A percentile compares a stretch with the other conserved stretches of the same genome.
phyloP scores from a whole-genome alignment of 345 rosid species.

The Ailanthus altissimus region DNA sequence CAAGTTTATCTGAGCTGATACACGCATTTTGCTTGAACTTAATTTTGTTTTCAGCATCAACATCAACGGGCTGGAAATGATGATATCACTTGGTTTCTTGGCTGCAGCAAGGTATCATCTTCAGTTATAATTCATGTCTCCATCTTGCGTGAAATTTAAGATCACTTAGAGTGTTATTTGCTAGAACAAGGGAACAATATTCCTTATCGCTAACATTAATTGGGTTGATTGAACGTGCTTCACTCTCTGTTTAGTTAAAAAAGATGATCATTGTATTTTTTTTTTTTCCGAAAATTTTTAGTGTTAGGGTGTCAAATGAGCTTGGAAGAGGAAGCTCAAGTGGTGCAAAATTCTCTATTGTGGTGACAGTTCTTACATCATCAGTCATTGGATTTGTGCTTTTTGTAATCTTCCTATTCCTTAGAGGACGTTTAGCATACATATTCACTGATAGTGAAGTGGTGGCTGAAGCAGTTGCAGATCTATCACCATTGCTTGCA shows the following conservation, averaged over 20 bases:
- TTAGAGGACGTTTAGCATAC: constrained; percentile 61
- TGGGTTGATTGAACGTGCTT: too few relatives aligned
- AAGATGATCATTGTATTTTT: not conserved
- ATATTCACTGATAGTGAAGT: constrained; percentile 52
- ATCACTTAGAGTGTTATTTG: not conserved
- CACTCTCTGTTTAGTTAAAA: not conserved
- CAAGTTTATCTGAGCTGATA: not conserved
- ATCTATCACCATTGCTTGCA: constrained; percentile 70
- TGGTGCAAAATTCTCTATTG: constrained; percentile 57
- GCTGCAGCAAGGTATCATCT: constrained; percentile 64
- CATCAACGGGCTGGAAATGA: constrained; percentile 79
- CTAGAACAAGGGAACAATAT: not conserved
- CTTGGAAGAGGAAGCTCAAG: constrained; percentile 67
- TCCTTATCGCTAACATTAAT: too few relatives aligned
- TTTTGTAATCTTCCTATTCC: constrained; percentile 46
- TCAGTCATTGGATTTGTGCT: constrained; percentile 48
- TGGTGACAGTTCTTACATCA: constrained; percentile 45
- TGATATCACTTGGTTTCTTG: constrained; percentile 78
- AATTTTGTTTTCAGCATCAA: constrained; percentile 47
- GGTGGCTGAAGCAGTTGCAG: constrained; percentile 64
- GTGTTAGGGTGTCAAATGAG: constrained; percentile 85
- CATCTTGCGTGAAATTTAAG: not conserved
- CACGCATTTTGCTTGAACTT: not conserved
- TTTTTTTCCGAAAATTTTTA: constrained; percentile 25
- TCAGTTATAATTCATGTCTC: not conserved